Percentiles rank a stretch among this genome's conserved stretches.
Evolutionary conservation across 2,329 filamentous ascomycete species (phyloP).

Genomic region (Arthrobotrys sinensis): DNA sequence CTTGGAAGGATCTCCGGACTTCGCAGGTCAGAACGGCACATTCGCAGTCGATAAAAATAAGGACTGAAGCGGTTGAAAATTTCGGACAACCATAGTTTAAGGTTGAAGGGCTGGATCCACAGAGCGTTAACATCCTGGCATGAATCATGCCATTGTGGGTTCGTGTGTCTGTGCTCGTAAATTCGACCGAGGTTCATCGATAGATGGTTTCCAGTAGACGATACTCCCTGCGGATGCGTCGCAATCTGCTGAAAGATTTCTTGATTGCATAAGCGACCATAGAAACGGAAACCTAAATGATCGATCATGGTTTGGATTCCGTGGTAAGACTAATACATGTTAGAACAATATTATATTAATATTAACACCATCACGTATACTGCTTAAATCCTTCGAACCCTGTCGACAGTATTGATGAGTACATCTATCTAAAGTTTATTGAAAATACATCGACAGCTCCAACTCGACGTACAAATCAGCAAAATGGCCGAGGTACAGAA

Average conservation of each 20-base stretch:
- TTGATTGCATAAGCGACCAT: slow-evolving; percentile 56
- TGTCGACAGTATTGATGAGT: slow-evolving; percentile 14
- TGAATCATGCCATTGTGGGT: slow-evolving; percentile 18
- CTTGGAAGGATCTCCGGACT: slow-evolving; percentile 19
- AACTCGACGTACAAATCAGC: not conserved
- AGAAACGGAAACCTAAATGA: slow-evolving; percentile 45
- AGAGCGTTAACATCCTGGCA: not conserved
- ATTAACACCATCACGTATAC: slow-evolving; percentile 58
- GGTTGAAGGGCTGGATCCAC: slow-evolving; percentile 18
- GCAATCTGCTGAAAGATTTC: not conserved
- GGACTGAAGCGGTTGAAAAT: not conserved
- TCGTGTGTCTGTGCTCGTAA: not conserved
- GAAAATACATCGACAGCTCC: too few species aligned
- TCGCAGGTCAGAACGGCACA: not conserved
- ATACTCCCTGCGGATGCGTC: slow-evolving; percentile 14
- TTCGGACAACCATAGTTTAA: not conserved
- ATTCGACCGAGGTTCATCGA: slow-evolving; percentile 16
- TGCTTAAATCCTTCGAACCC: slow-evolving; percentile 45
- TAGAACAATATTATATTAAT: slow-evolving; percentile 57
- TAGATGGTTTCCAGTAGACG: not conserved
- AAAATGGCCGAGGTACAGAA: not conserved
- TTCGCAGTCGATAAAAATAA: not conserved
- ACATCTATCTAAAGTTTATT: not conserved
- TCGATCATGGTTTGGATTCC: slow-evolving; percentile 37
- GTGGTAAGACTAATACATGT: slow-evolving; percentile 56